A percentile compares a stretch with the other conserved stretches of the same genome.
phyloP scores from a whole-genome alignment of 1,284 basidiomycete genomes.

The Ustilago curta region DNA sequence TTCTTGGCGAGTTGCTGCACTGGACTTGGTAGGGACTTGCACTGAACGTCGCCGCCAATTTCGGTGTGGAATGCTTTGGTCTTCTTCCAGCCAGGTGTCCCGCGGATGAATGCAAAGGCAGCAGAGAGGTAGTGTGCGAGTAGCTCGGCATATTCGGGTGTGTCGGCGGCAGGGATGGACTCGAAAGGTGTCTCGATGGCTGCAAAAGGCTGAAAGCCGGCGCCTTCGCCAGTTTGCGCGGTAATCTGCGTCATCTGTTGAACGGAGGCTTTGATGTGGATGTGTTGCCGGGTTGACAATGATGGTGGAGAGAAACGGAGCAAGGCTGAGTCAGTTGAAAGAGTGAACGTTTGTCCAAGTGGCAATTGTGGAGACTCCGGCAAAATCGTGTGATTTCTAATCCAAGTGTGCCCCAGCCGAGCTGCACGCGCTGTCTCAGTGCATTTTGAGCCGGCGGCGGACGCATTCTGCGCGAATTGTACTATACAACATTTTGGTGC shows the following conservation, averaged over 20 bases:
- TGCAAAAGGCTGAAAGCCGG: constrained; percentile 20
- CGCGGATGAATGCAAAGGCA: constrained; percentile 39
- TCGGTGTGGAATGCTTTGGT: constrained; percentile 34
- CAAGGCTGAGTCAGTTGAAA: no score
- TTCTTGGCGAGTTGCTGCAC: constrained; percentile 37
- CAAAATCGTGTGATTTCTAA: no score
- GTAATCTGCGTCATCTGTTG: background rate
- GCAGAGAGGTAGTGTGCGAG: constrained; percentile 33
- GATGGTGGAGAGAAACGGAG: no score
- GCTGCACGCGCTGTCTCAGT: no score
- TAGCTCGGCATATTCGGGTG: constrained; percentile 43
- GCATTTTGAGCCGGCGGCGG: no score
- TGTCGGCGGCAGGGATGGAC: constrained; percentile 36
- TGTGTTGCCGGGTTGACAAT: no score
- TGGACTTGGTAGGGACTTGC: constrained; percentile 28
- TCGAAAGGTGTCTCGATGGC: constrained; percentile 37
- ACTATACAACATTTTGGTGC: no score
- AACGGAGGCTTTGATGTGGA: no score
- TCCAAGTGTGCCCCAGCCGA: no score
- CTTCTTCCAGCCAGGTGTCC: constrained; percentile 33
- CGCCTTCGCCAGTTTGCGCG: background rate
- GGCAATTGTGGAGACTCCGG: no score
- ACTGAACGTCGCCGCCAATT: constrained; percentile 39
- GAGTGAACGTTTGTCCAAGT: no score
- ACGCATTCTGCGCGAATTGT: no score